Evolutionary conservation across 768 basidiomycete species (phyloP), one percentile per base, ranked within the genome.

Genomic region (Mycena rosella): DNA sequence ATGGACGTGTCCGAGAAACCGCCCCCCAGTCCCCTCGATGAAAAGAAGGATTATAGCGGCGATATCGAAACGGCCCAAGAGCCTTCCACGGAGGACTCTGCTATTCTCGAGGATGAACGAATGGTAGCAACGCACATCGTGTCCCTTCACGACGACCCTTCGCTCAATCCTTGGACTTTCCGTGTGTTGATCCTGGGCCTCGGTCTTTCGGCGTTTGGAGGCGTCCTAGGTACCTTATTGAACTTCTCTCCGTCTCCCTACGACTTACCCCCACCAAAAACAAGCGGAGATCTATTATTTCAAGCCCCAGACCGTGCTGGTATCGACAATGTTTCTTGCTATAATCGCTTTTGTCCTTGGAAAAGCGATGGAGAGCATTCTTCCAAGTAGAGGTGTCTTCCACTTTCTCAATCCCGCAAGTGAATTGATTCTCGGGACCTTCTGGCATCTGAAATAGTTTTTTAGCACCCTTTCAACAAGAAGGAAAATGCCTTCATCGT

Each of bases 241-340:
- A 32, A 5, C 20, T 44, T 34, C 59, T 56, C 40, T 57, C 36
- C 20, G 49, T 48, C 60, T 51, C 47, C 60, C 63, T 69, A 57
- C 27, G 24, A 56, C 27, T 55, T 8, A 26, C 29, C 36, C 6
- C 18, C 60, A 52, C 42, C 20, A n/a, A n/a, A n/a, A n/a, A n/a
- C 60, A 13, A 87, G 86, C 86, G 36, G 83, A 89, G 69, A 88
- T 89, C 29, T 88, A 87, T 74, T 89, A 88, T 72, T 89, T 88
- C 75, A 88, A 88, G 75, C 86, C 87, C 58, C 86, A 87, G 86
- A 86, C 84, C 0, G 76, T 88, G 29, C 29, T 73, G 15, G 84
- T 88, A 2, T 87, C 86, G 11, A 79, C 81, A 9, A 85, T 88
- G 86, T 87, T 88, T 73, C 75, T 87, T 27, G 85, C 83, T 22